A percentile compares a stretch with the other conserved stretches of the same genome.
Conservation (phyloP, 2,329 filamentous ascomycete genomes). For the Intubia oerlemansii region DNA sequence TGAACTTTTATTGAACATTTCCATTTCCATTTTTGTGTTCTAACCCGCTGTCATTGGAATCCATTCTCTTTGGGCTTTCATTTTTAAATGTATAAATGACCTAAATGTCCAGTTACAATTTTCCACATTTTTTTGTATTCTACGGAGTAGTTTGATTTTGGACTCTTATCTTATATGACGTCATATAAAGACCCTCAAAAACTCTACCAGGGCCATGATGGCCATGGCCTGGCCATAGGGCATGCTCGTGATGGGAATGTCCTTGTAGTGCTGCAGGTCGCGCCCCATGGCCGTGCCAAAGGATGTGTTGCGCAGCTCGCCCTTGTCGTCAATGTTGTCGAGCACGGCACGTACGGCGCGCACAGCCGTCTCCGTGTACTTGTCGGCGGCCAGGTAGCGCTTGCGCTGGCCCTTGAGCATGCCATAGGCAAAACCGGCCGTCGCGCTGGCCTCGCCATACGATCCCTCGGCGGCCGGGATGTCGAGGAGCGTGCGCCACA, state of each 20-base stretch:
- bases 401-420: constrained; percentile 54
- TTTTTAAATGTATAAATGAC: no score
- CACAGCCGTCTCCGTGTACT: constrained; percentile 37
- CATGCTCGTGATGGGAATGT: constrained; percentile 60
- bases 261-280: constrained; percentile 53
- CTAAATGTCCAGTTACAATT: no score
- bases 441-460: constrained; percentile 57
- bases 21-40: no score
- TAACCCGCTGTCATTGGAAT: no score
- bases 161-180: no score
- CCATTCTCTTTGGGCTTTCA: no score
- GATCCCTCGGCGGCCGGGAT: constrained; percentile 43
- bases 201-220: constrained; percentile 62
- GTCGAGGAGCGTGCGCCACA: constrained; percentile 59
- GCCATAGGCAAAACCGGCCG: constrained; percentile 62
- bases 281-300: constrained; percentile 65
- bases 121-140: no score
- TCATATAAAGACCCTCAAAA: constrained; percentile 36
- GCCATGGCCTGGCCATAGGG: constrained; percentile 73
- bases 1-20: no score
- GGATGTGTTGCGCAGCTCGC: constrained; percentile 52
- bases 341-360: constrained; percentile 47
- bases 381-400: constrained; percentile 34
- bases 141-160: no score
- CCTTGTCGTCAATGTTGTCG: constrained; percentile 39